phyloP scores from a whole-genome alignment of 805 yeast genomes.

The Peterozyma xylosa region DNA sequence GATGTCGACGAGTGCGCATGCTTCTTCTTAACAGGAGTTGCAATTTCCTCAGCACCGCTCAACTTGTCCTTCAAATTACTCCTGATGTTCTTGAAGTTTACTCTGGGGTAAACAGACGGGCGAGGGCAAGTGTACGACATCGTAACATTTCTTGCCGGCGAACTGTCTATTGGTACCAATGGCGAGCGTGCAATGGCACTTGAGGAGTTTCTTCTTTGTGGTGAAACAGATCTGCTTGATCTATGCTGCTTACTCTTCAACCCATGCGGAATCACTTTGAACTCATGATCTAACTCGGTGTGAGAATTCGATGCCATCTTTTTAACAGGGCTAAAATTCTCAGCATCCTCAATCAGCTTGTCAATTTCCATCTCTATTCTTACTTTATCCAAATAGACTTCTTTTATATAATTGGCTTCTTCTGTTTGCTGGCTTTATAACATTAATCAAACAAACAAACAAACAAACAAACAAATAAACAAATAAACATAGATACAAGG shows the following conservation, averaged over 20 bases:
- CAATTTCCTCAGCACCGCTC: not conserved
- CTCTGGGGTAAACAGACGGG: conserved; percentile 9
- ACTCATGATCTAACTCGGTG: conserved; percentile 7
- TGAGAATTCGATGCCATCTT: too few species aligned
- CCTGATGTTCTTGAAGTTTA: not conserved
- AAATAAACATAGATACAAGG: too few species aligned
- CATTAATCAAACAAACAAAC: too few species aligned
- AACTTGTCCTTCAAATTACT: conserved; percentile 3
- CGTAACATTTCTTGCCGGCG: not conserved
- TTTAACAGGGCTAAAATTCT: conserved; percentile 7
- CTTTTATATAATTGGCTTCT: too few species aligned
- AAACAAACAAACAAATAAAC: too few species aligned
- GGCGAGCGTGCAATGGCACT: conserved; percentile 2
- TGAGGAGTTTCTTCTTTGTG: conserved; percentile 18
- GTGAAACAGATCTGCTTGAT: not conserved
- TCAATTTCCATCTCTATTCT: conserved; percentile 6
- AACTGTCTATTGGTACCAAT: not conserved
- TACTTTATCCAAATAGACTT: not conserved
- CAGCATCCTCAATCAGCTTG: conserved; percentile 6
- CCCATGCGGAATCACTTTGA: conserved; percentile 38
- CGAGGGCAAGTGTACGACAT: conserved; percentile 23
- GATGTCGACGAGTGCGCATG: not conserved
- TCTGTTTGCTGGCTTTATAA: too few species aligned
- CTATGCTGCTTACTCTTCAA: conserved; percentile 28
- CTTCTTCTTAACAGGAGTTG: conserved; percentile 3